These are phyloP conservation scores for Sporormia fimetaria DNA, from an alignment of 495 filamentous ascomycete species.

Conservation along the genomic window DNA sequence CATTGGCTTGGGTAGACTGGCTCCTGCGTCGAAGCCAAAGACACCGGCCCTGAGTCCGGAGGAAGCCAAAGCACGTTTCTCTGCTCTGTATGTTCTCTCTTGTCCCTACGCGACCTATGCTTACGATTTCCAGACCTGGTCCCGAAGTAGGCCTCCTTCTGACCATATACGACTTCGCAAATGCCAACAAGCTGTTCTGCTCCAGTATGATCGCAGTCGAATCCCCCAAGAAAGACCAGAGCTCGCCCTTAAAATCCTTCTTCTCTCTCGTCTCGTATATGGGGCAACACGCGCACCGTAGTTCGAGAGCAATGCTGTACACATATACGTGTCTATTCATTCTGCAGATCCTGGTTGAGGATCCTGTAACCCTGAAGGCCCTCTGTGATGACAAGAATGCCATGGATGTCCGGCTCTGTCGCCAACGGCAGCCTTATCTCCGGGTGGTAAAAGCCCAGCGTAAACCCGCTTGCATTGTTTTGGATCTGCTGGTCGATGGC, in stretches of 20 bases:
- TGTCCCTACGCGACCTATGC: background rate
- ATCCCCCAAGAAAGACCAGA: conserved; percentile 50
- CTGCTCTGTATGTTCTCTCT: conserved; percentile 42
- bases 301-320: conserved; percentile 63
- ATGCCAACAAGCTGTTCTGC: conserved; percentile 92
- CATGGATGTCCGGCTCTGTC: conserved; percentile 66
- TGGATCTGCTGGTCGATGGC: conserved; percentile 80
- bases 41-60: conserved; percentile 51
- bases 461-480: conserved; percentile 56
- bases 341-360: conserved; percentile 79
- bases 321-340: conserved; percentile 71
- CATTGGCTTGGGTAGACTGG: conserved; percentile 69
- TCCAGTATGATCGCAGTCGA: conserved; percentile 60
- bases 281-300: conserved; percentile 84
- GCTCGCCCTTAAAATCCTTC: conserved; percentile 69
- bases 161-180: conserved; percentile 82
- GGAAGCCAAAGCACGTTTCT: conserved; percentile 67
- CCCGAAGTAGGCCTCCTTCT: conserved; percentile 68
- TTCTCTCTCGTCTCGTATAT: conserved; percentile 87
- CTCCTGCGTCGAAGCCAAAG: conserved; percentile 53
- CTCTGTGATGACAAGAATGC: conserved; percentile 75
- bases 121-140: conserved; percentile 48
- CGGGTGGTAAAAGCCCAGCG: conserved; percentile 62
- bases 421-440: conserved; percentile 82
- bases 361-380: conserved; percentile 69